Conservation (phyloP, 2,329 filamentous ascomycete genomes). For the Coleophoma cylindrospora region DNA sequence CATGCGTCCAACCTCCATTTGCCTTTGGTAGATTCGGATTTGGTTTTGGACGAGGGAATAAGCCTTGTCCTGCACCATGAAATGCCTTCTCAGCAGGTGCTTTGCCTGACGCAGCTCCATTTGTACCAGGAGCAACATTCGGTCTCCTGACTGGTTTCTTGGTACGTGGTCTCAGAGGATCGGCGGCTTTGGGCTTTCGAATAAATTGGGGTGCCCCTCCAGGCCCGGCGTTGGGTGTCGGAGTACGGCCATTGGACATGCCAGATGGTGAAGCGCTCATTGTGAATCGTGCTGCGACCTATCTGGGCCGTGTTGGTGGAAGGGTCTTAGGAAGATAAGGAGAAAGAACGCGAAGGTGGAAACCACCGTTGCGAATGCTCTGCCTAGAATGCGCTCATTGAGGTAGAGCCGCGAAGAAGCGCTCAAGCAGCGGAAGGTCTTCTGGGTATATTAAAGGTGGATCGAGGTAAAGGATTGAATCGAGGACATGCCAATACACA, state of each 20-base stretch:
- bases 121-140: slow-evolving; percentile 19
- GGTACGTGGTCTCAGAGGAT: slow-evolving; percentile 57
- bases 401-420: background rate
- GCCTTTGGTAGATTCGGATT: slow-evolving; percentile 37
- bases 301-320: background rate
- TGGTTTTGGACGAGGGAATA: slow-evolving; percentile 3
- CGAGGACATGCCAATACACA: no score
- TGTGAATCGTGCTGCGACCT: slow-evolving; percentile 1
- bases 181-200: slow-evolving; percentile 45
- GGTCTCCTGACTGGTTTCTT: slow-evolving; percentile 43
- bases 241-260: slow-evolving; percentile 38
- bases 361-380: slow-evolving; percentile 9
- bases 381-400: slow-evolving; percentile 11
- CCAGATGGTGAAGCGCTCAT: slow-evolving; percentile 40
- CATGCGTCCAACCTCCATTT: slow-evolving; percentile 54
- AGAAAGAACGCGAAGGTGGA: background rate
- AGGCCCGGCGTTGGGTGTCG: slow-evolving; percentile 32
- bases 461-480: no score
- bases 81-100: slow-evolving; percentile 9
- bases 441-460: no score
- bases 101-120: slow-evolving; percentile 14
- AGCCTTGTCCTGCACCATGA: slow-evolving; percentile 9
- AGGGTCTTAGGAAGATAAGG: background rate
- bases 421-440: no score
- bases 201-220: slow-evolving; percentile 38